Evolutionary conservation across 1,284 basidiomycete species (phyloP).

Genomic region (Omphalotus olearius): DNA sequence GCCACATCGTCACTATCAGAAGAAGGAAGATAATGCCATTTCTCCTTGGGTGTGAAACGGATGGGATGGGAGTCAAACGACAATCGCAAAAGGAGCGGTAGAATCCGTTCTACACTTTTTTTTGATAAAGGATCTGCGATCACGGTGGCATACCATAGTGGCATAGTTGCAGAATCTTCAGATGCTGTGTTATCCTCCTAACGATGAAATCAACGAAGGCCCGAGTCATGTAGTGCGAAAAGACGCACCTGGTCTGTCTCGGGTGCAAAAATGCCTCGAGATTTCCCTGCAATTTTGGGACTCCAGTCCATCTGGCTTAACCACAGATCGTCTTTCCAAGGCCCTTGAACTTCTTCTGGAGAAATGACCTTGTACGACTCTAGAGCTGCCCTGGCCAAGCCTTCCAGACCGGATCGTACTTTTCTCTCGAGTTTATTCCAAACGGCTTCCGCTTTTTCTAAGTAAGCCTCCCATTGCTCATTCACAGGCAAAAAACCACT

Average conservation of each 20-base stretch:
- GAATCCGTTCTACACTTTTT: slow-evolving; percentile 53
- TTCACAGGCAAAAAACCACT: slow-evolving; percentile 91
- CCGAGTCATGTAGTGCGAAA: no score
- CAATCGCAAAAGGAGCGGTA: slow-evolving; percentile 67
- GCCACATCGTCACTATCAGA: slow-evolving; percentile 6
- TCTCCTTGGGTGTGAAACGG: slow-evolving; percentile 50
- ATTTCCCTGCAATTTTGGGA: slow-evolving; percentile 78
- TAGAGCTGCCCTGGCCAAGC: slow-evolving; percentile 66
- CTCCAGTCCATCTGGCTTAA: slow-evolving; percentile 93
- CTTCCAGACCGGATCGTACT: slow-evolving; percentile 64
- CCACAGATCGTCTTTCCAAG: slow-evolving; percentile 83
- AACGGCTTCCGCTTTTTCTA: slow-evolving; percentile 73
- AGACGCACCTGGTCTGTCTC: slow-evolving; percentile 20
- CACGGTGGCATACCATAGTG: slow-evolving; percentile 74
- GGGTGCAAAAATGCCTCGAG: slow-evolving; percentile 46
- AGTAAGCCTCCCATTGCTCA: slow-evolving; percentile 83
- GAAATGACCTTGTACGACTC: slow-evolving; percentile 13
- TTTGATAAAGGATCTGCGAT: slow-evolving; percentile 40
- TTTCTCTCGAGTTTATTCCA: slow-evolving; percentile 76
- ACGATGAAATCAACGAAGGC: not conserved
- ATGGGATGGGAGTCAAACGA: slow-evolving; percentile 67
- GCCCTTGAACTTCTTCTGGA: slow-evolving; percentile 32
- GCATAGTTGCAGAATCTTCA: slow-evolving; percentile 5
- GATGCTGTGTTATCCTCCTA: not conserved
- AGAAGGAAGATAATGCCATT: slow-evolving; percentile 21